Base-by-base conservation (phyloP, 208 protist genomes). In the Endotrypanum monterogeii region DNA sequence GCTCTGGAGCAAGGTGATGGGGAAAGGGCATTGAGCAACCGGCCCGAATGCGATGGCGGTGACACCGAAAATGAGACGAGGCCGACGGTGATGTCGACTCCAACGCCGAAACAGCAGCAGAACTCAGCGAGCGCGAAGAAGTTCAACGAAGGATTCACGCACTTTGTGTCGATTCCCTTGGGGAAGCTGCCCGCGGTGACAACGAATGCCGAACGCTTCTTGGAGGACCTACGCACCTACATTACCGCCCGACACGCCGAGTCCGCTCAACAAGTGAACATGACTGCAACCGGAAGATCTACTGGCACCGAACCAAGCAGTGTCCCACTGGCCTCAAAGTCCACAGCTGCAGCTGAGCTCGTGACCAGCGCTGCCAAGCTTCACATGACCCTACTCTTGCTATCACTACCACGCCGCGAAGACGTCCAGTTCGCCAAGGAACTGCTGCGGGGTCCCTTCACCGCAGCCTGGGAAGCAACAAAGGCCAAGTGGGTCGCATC, bases 111-210 rank as follows among this genome's bases (percentile, higher is more conserved):
- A 60, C 23, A 72, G 50, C 52, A 79, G 71, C 76, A 61, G 7
- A 55, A 71, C 7, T 35, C 71, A 23, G 63, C 81, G n/a, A 50
- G 56, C 1, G 46, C 75, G 4, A 63, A 81, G n/a, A 57, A 58
- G 60, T 50, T 46, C 28, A 41, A 55, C n/a, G 55, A 58, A 16
- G 68, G 55, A 46, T 96, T 88, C 82, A 96, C 92, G 3, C 92
- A 96, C 80, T 96, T 96, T 68, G 56, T 96, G 1, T 84, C 92
- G 0, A 69, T 96, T 16, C 90, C 92, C 12, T 75, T 96, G 20
- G 90, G 89, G 20, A 91, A 85, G 61, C 41, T 89, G 46, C 69
- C 82, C 2, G 71, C 70, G 39, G 82, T 86, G 23, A 56, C 67
- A 37, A 30, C 60, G 20, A 72, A 67, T 30, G 80, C 81, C 3